phyloP scores from a whole-genome alignment of 805 yeast genomes.

The Nakazawaea sp. region DNA sequence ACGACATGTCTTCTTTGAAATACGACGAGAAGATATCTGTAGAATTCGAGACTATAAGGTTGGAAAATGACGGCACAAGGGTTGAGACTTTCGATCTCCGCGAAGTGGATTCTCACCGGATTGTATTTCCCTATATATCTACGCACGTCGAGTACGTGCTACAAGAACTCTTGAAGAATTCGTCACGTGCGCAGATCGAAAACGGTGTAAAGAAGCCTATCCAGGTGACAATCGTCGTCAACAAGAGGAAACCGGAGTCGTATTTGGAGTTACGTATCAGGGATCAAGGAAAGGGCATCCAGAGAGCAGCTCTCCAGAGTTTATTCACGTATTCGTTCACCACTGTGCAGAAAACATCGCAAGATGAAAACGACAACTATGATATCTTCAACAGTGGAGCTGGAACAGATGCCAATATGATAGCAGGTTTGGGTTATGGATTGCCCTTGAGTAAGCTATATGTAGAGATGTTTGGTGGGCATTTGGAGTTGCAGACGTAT shows the following conservation, averaged over 20 bases:
- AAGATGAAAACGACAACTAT: slow-evolving; percentile 49
- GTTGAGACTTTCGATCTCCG: slow-evolving; percentile 24
- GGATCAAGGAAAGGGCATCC: slow-evolving; percentile 88
- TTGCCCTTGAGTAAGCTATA: slow-evolving; percentile 77
- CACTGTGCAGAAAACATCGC: slow-evolving; percentile 46
- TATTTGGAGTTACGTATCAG: slow-evolving; percentile 60
- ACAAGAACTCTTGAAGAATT: slow-evolving; percentile 81
- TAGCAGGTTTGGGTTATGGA: slow-evolving; percentile 97
- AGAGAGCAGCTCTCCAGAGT: slow-evolving; percentile 53
- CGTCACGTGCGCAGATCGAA: slow-evolving; percentile 85
- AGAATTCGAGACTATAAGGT: slow-evolving; percentile 35
- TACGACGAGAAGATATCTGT: slow-evolving; percentile 71
- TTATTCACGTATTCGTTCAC: slow-evolving; percentile 85
- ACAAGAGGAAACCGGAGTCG: slow-evolving; percentile 18
- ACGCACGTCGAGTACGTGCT: slow-evolving; percentile 83
- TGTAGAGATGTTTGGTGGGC: slow-evolving; percentile 68
- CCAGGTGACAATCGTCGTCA: slow-evolving; percentile 36
- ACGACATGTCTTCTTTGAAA: slow-evolving; percentile 76
- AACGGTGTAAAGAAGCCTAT: slow-evolving; percentile 40
- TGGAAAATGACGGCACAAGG: slow-evolving; percentile 20
- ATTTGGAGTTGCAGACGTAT: slow-evolving; percentile 59
- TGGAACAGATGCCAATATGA: slow-evolving; percentile 38
- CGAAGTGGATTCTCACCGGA: slow-evolving; percentile 25
- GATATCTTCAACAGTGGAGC: slow-evolving; percentile 62
- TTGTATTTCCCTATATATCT: slow-evolving; percentile 77